Base-by-base conservation (phyloP, 768 basidiomycete genomes). In the Rhodotorula taiwanensis region DNA sequence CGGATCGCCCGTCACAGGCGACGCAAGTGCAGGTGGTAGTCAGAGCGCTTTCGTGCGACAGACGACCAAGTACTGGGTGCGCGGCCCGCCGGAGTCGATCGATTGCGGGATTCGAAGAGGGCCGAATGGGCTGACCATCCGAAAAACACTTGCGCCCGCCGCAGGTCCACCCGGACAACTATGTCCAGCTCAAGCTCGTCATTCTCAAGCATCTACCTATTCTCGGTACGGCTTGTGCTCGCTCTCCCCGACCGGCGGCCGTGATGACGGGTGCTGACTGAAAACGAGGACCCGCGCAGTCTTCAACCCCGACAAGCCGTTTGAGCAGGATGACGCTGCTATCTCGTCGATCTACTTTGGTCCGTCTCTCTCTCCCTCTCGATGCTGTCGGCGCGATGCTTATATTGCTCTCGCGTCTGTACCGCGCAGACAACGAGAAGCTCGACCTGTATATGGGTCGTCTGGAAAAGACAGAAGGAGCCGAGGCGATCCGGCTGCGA, bases 31-130 rank as follows among this genome's bases (percentile, higher is more conserved):
- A 1, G 95, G 95, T 33, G 93, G 94, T 2, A 87, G 77, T 69
- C 95, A 99, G 79, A 95, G 88, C 70, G 95, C 94, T 3, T 99
- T 99, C 73, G 89, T 97, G n/a, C 78, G 95, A 44, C 92, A 95
- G 76, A 99, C 95, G 39, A 98, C 95, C 16, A 99, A 99, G 75
- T 99, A 99, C 73, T 99, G 95, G 95, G 94, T 89, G 74, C 55
- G 76, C 71, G 0, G 20, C 36, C 36, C 16, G 9, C 36, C 36
- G 10, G 36, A 16, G 36, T 39, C 36, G 10, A n/a, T n/a, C n/a
- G n/a, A n/a, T n/a, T n/a, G n/a, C n/a, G n/a, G n/a, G n/a, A 10
- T 39, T 39, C 36, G 36, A 16, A 39, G 36, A 39, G 36, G 36
- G 36, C 16, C 36, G 36, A 39, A 39, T 14, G 4, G 20, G 18